Evolutionary conservation across 805 yeast genomes (phyloP), one percentile per base, ranked within the genome.

Genomic region (Candida sithepensis): DNA sequence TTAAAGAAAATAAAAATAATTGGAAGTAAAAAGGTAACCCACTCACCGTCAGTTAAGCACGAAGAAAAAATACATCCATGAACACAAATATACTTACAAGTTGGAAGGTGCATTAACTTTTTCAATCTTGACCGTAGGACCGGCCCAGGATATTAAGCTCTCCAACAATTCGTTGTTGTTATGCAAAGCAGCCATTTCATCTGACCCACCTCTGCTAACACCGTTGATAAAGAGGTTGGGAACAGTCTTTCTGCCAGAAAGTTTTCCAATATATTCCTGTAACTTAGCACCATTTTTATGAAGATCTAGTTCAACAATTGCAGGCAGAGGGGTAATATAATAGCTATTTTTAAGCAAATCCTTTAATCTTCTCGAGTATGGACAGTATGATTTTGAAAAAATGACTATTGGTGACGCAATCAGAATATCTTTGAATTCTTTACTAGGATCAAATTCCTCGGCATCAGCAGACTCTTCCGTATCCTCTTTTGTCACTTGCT

Each of bases 171-270:
- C 68, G 26, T 82, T 84, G 1, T 73, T 69, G 19, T 73, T 70
- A 59, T 88, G 90, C 48, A 88, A 68, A 30, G 69, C 73, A 22
- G 66, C 71, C 64, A 94, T 79, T 47, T 91, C 97, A 64, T 89
- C 97, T 37, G 81, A 80, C 2, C 99, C 99, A 36, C 99, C 99
- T 54, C 86, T 76, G 42, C 92, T 83, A 22, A 76, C 64, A 8
- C 86, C 85, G 47, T 82, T 85, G 45, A 92, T 78, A 45, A 88
- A 73, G 19, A 94, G 78, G 62, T 94, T 94, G 22, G 99, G 99
- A 13, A 94, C 99, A 0, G 98, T 92, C 24, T 69, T 69, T 56
- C 97, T 81, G 6, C 94, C 95, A 4, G 96, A 81, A 47, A 75
- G 65, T 43, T 74, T 71, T 16, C 75, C 84, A 44, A 94, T 74